Conservation (phyloP, 225 moss, liverwort and hornwort genomes). For the Pseudoscleropodium purum region DNA sequence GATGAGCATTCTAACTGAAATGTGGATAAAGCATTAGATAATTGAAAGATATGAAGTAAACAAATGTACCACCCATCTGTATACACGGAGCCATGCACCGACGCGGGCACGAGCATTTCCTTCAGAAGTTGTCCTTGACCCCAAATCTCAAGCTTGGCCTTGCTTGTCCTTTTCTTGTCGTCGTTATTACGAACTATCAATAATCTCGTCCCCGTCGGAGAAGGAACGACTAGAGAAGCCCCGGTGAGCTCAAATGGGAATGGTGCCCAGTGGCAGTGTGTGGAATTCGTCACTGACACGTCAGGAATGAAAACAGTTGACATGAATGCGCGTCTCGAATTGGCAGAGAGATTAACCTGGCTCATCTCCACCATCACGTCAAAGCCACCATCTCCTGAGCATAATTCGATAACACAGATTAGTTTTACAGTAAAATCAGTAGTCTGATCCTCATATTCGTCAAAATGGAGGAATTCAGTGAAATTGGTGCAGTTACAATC, state of each 20-base stretch:
- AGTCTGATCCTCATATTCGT: not conserved
- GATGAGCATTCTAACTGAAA: not conserved
- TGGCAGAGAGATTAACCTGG: conserved; percentile 72
- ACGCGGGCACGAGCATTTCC: conserved; percentile 65
- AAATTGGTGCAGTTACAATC: not conserved
- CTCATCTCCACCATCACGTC: conserved; percentile 96
- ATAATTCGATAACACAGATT: not conserved
- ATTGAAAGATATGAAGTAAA: not conserved
- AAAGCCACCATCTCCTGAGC: conserved; percentile 65
- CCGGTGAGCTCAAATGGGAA: conserved; percentile 88
- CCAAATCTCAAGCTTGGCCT: conserved; percentile 92
- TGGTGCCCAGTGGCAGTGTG: conserved; percentile 86
- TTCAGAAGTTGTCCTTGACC: conserved; percentile 87
- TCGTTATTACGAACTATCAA: conserved; percentile 66
- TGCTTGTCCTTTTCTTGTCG: conserved; percentile 33
- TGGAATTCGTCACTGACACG: conserved; percentile 13
- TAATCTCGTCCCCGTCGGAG: conserved; percentile 77
- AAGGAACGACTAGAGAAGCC: conserved; percentile 73
- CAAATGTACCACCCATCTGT: conserved; percentile 66
- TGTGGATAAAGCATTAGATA: not conserved
- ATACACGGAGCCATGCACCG: conserved; percentile 78
- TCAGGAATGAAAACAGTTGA: conserved; percentile 84
- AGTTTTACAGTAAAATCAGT: not conserved
- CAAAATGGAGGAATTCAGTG: not conserved
- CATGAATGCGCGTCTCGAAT: conserved; percentile 76